Evolutionary conservation across 139 green algal genomes (phyloP).

Genomic region (Volvox reticuliferus): DNA sequence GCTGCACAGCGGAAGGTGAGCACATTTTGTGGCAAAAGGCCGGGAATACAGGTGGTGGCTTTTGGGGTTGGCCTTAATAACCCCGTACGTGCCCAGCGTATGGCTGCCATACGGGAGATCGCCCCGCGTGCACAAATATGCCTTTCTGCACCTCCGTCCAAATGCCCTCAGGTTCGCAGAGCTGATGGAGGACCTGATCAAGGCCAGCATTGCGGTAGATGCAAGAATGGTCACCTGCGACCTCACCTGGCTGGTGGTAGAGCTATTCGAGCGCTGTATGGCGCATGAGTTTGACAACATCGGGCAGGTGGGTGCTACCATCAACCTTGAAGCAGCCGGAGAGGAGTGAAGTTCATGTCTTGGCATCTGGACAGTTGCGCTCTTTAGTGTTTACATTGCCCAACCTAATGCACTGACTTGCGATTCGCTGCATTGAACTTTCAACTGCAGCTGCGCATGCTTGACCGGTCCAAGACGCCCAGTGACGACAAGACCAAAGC

Average conservation of each 20-base stretch:
- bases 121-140: too few relatives aligned
- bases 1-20: conserved; percentile 33
- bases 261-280: conserved; percentile 23
- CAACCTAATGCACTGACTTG: too few relatives aligned
- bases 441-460: background rate
- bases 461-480: background rate
- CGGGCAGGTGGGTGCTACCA: background rate
- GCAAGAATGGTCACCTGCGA: conserved; percentile 1
- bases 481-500: background rate
- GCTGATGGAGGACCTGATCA: conserved; percentile 33
- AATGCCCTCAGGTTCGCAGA: background rate
- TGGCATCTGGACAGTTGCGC: too few relatives aligned
- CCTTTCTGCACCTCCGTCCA: background rate
- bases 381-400: too few relatives aligned
- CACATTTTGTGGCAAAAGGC: too few relatives aligned
- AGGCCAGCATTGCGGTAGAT: conserved; percentile 15
- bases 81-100: too few relatives aligned
- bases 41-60: too few relatives aligned
- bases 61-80: too few relatives aligned
- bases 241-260: conserved; percentile 26
- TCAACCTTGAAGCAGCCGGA: too few relatives aligned
- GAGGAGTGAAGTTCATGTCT: too few relatives aligned
- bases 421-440: background rate
- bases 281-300: conserved; percentile 15
- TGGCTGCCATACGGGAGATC: too few relatives aligned